Evolutionary conservation across 805 yeast genomes (phyloP).

Genomic region (Candida coleopterorum): DNA sequence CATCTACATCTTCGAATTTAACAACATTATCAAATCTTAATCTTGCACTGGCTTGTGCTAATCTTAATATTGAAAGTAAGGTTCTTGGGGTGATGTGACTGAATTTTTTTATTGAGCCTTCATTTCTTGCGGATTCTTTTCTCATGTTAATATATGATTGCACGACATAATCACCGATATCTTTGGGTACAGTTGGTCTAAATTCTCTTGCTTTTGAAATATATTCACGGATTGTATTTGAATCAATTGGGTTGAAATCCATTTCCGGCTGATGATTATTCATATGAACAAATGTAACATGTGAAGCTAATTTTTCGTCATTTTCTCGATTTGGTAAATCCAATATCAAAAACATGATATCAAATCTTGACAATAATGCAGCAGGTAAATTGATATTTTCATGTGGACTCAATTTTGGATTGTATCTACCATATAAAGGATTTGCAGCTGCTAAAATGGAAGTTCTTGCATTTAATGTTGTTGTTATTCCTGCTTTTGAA

Average conservation of each 20-base stretch:
- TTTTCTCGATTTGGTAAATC: conserved; percentile 77
- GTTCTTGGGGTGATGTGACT: conserved; percentile 96
- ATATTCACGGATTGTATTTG: conserved; percentile 78
- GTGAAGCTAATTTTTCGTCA: conserved; percentile 85
- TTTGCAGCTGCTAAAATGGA: conserved; percentile 98
- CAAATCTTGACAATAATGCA: conserved; percentile 92
- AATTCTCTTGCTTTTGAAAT: conserved; percentile 79
- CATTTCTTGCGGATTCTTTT: conserved; percentile 80
- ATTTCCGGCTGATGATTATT: conserved; percentile 79
- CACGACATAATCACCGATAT: conserved; percentile 82
- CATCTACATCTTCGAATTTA: conserved; percentile 81
- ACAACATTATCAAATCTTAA: conserved; percentile 76
- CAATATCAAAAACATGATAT: conserved; percentile 77
- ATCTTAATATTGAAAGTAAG: conserved; percentile 79
- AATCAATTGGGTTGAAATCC: conserved; percentile 71
- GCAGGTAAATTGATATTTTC: conserved; percentile 97
- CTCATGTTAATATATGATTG: conserved; percentile 86
- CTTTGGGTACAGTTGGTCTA: conserved; percentile 80
- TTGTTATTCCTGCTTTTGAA: conserved; percentile 95
- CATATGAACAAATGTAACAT: conserved; percentile 95
- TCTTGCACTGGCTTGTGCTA: conserved; percentile 93
- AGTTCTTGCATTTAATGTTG: conserved; percentile 92
- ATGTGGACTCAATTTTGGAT: conserved; percentile 82
- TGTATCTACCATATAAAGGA: conserved; percentile 92
- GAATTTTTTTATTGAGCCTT: conserved; percentile 71